A percentile compares a stretch with the other conserved stretches of the same genome.
Evolutionary conservation across 225 moss, liverwort and hornwort species (phyloP).

Genomic region (Climacium dendroides): DNA sequence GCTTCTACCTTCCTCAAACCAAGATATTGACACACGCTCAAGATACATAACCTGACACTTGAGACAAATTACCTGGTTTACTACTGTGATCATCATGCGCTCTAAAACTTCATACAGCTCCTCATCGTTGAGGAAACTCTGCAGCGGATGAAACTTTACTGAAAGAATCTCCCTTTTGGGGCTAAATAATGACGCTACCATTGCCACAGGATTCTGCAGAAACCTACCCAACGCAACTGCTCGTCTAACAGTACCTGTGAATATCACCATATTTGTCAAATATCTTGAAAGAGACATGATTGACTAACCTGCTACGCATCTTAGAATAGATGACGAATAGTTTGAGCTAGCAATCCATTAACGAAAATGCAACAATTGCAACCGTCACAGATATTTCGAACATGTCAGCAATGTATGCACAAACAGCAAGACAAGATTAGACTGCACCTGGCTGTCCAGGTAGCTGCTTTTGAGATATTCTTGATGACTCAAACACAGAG

Average conservation of each 20-base stretch:
- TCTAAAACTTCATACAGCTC: constrained; percentile 81
- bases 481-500: constrained; percentile 65
- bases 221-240: constrained; percentile 91
- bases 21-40: neutral
- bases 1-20: neutral
- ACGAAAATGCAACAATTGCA: neutral
- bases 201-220: constrained; percentile 82
- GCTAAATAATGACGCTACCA: constrained; percentile 81
- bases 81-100: constrained; percentile 78
- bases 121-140: constrained; percentile 59
- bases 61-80: constrained; percentile 58
- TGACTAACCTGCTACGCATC: neutral
- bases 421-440: neutral
- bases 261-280: neutral
- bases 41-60: neutral
- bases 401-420: neutral
- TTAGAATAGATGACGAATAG: neutral
- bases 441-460: constrained; percentile 69
- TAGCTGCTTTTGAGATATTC: constrained; percentile 75
- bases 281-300: neutral
- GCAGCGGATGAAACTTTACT: constrained; percentile 58
- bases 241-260: constrained; percentile 76
- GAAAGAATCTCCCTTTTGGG: constrained; percentile 64
- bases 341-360: neutral
- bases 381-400: neutral